Evolutionary conservation across 169 alveolate species (phyloP).

Genomic region (Sarcocystis neurona): DNA sequence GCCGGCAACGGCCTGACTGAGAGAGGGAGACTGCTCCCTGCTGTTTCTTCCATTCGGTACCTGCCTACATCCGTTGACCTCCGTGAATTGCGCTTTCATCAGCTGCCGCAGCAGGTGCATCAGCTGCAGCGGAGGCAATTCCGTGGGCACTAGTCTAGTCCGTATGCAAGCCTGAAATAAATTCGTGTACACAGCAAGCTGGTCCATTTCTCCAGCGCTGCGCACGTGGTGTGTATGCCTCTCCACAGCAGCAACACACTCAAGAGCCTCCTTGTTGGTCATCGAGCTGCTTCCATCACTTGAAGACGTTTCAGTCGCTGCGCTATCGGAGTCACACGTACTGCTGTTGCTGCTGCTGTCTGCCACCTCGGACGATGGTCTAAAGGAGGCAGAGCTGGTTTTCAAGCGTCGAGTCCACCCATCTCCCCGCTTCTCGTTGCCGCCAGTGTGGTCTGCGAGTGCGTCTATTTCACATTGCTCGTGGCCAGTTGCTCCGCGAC

Average conservation of each 20-base stretch:
- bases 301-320: too few relatives aligned
- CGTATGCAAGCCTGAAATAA: not conserved
- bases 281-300: not conserved
- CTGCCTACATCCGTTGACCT: not conserved
- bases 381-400: not conserved
- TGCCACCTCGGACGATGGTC: slow-evolving; percentile 2
- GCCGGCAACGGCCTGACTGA: too few relatives aligned
- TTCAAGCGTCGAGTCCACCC: not conserved
- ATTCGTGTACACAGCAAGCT: slow-evolving; percentile 6
- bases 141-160: slow-evolving; percentile 17
- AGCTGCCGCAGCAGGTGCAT: slow-evolving; percentile 18
- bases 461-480: too few relatives aligned
- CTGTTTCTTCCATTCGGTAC: not conserved
- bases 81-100: not conserved
- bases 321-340: too few relatives aligned
- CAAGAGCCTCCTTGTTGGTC: not conserved
- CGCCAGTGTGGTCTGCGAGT: too few relatives aligned
- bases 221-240: slow-evolving; percentile 14
- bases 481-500: too few relatives aligned
- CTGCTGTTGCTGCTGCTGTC: not conserved
- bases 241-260: slow-evolving; percentile 5
- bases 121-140: not conserved
- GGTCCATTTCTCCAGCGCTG: not conserved
- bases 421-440: too few relatives aligned
- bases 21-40: not conserved